Evolutionary conservation across 2,329 filamentous ascomycete species (phyloP).

Genomic region (Chaetothyriales sp.): DNA sequence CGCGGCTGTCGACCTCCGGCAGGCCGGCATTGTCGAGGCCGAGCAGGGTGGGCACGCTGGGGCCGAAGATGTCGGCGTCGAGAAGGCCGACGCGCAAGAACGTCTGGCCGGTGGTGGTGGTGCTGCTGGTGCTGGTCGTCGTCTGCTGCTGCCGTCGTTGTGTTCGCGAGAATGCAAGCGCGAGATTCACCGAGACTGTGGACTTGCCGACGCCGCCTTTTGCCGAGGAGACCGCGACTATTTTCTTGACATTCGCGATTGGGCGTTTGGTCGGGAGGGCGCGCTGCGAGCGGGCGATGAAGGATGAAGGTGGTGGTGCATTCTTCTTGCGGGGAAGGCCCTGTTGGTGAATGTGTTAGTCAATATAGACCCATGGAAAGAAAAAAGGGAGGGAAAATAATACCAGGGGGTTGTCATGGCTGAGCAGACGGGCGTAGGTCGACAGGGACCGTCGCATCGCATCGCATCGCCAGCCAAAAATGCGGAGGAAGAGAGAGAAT

Average conservation of each 20-base stretch:
- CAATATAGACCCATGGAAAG: not conserved
- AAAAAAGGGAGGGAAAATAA: slow-evolving; percentile 6
- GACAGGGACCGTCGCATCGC: slow-evolving; percentile 17
- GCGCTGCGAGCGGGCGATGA: slow-evolving; percentile 60
- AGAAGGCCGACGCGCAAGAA: slow-evolving; percentile 72
- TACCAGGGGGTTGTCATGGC: slow-evolving; percentile 82
- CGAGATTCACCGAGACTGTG: slow-evolving; percentile 76
- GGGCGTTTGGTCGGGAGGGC: slow-evolving; percentile 66
- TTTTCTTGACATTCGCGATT: slow-evolving; percentile 72
- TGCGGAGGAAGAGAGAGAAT: not conserved
- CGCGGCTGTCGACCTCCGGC: slow-evolving; percentile 24
- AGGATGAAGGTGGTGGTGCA: slow-evolving; percentile 36
- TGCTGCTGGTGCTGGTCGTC: too few relatives aligned
- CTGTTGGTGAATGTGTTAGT: slow-evolving; percentile 63
- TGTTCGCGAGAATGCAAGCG: slow-evolving; percentile 74
- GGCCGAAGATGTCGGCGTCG: slow-evolving; percentile 93
- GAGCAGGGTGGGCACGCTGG: slow-evolving; percentile 80
- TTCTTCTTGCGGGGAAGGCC: slow-evolving; percentile 19
- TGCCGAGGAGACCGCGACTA: slow-evolving; percentile 92
- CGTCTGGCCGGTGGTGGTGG: slow-evolving; percentile 35
- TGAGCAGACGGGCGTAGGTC: slow-evolving; percentile 14
- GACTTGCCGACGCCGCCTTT: slow-evolving; percentile 98
- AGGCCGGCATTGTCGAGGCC: slow-evolving; percentile 41
- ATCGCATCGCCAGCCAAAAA: not conserved
- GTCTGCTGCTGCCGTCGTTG: too few relatives aligned